Evolutionary conservation across 148 eudicot species (phyloP), one percentile per base, ranked within the genome.

Genomic region (Suaeda aralocaspica): DNA sequence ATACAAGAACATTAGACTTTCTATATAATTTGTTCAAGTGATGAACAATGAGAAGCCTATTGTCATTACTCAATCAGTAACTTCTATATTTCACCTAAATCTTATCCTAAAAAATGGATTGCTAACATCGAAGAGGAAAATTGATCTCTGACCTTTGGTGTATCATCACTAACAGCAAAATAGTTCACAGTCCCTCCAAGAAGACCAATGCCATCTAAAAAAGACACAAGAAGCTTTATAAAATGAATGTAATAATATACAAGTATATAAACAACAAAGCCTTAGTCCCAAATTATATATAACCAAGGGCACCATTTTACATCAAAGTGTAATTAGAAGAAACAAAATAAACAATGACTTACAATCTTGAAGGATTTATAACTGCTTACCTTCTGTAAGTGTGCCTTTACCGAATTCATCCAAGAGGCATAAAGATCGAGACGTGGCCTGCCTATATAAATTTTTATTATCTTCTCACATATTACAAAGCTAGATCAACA

Each of bases 361-460:
- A 36, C 1, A 15, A 30, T 36, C 24, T 65, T 41, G 24, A 59
- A 58, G 58, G 70, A 46, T 63, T 21, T 63, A 24, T 16, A 41
- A 73, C 59, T 25, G 60, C 71, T 70, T 69, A 90, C 98, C 98
- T 87, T 87, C 98, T 68, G 98, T 83, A 52, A 93, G 95, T 72
- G 98, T 93, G 69, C 98, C 98, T 83, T 93, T 93, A 28, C 98
- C 98, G 61, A 93, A 93, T 81, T 93, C 98, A 74, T 93, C 98
- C 81, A 93, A 64, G 69, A 93, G 86, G 75, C 98, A 93, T 69
- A 93, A 81, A 70, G 98, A 93, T 51, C 79, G 83, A 60, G 89
- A 72, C 41, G 89, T 90, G 67, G 96, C 92, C 81, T 93, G 98
- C 83, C 98, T 93, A 58, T 42, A 24, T 26, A 67, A 55, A 58